Conservation (phyloP, 345 rosid species). For the Rhodamnia rubescens region DNA sequence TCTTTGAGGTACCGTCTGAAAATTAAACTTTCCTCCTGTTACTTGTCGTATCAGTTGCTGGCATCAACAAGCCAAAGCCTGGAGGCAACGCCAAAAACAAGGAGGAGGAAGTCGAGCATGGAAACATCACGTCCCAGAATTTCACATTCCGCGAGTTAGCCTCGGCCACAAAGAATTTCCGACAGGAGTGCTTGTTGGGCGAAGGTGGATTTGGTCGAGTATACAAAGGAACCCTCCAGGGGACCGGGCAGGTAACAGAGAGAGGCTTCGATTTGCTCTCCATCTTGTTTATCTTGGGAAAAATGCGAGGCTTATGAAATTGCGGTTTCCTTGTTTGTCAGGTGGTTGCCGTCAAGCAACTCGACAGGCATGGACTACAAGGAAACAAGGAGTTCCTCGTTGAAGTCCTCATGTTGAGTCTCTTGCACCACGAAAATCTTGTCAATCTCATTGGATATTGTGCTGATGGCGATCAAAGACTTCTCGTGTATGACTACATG, state of each 20-base stretch:
- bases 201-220: slow-evolving; percentile 25
- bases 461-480: slow-evolving; percentile 23
- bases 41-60: neutral
- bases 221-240: slow-evolving; percentile 15
- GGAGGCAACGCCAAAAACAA: neutral
- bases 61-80: slow-evolving; percentile 10
- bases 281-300: neutral
- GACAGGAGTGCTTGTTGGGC: slow-evolving; percentile 16
- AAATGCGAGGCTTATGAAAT: neutral
- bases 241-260: slow-evolving; percentile 12
- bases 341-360: slow-evolving; percentile 26
- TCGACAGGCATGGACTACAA: slow-evolving; percentile 17
- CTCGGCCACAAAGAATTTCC: slow-evolving; percentile 23
- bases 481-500: slow-evolving; percentile 13
- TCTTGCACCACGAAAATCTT: slow-evolving; percentile 13
- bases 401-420: slow-evolving; percentile 14
- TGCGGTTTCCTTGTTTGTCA: neutral
- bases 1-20: neutral
- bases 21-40: neutral
- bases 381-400: slow-evolving; percentile 21
- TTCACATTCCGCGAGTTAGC: slow-evolving; percentile 22
- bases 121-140: slow-evolving; percentile 5
- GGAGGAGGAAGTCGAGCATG: neutral
- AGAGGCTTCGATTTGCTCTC: neutral
- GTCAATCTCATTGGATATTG: slow-evolving; percentile 22